Evolutionary conservation across 2,329 filamentous ascomycete genomes (phyloP).

Genomic region (Penicillium crustosum): DNA sequence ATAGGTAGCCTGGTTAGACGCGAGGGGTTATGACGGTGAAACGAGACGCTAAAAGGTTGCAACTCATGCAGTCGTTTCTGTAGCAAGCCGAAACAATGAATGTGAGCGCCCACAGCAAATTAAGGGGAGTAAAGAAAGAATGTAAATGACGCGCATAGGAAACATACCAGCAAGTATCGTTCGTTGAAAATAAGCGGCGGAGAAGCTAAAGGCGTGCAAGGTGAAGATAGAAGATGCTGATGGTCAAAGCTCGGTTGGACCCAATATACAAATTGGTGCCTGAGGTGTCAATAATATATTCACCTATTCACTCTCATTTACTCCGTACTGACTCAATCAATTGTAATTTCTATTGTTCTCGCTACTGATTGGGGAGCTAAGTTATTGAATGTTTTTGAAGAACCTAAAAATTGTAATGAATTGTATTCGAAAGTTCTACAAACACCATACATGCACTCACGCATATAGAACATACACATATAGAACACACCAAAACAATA

Average conservation of each 20-base stretch:
- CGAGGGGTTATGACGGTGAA: constrained; percentile 29
- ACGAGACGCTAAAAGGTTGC: constrained; percentile 29
- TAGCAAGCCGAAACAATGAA: background rate
- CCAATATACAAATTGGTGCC: constrained; percentile 9
- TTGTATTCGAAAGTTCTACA: background rate
- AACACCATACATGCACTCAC: background rate
- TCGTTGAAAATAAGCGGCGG: constrained; percentile 8
- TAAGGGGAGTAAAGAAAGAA: background rate
- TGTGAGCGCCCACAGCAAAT: constrained; percentile 17
- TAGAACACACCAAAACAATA: background rate
- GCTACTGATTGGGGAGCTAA: background rate
- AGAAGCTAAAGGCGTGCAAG: constrained; percentile 10
- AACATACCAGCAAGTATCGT: constrained; percentile 17
- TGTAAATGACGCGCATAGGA: background rate
- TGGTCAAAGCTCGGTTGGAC: constrained; percentile 20
- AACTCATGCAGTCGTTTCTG: constrained; percentile 34
- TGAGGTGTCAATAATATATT: constrained; percentile 18
- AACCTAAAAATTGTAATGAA: background rate
- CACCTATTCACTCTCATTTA: background rate
- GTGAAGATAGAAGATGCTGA: constrained; percentile 17
- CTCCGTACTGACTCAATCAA: background rate
- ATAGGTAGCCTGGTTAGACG: constrained; percentile 25
- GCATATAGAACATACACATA: background rate
- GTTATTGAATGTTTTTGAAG: background rate
- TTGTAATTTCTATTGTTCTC: background rate